Evolutionary conservation across 31 red algal species (phyloP), one percentile per base, ranked within the genome.

Genomic region (Porphyra umbilicalis): DNA sequence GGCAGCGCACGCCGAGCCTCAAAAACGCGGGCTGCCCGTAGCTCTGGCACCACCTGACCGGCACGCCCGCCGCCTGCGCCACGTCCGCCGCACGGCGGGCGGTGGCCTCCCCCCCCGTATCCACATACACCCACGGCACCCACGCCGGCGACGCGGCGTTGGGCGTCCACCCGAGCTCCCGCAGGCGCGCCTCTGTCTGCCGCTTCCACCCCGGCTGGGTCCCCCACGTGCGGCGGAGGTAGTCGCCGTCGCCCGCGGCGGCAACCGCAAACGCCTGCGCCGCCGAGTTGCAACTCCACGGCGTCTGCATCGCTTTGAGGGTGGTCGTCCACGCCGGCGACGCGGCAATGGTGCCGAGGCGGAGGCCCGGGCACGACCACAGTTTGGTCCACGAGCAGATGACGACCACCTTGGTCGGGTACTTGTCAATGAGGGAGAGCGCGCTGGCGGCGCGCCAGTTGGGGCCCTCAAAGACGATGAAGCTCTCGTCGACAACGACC

Each of bases 311-410:
- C 16, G 76, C 79, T 44, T 98, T 98, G 31, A 95, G 78, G 25
- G 46, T 40, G 38, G 75, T 89, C 25, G 79, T 89, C 95, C 95
- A 98, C 5, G 37, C 89, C 31, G 36, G 80, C 30, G 85, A 86
- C 20, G 84, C 84, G n/a, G 95, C 85, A 35, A 98, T 85, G 31
- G 85, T 86, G 78, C 95, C 95, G 36, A 98, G 81, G 36, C 95
- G 92, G 30, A 98, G 81, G 7, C 95, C 95, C 42, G 96, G 96
- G 80, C 96, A 98, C 11, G 87, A 82, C 96, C 96, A 98, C 42
- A 98, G 75, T 85, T 98, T 98, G 30, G 96, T 98, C 96, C 96
- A 98, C 11, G 87, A 91, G 33, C 80, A 77, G 39, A 98, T 79
- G 34, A 98, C 96, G 30, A 98, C 30, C 18, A 98, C 83, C 1